Evolutionary conservation across 1,284 basidiomycete species (phyloP), one percentile per base, ranked within the genome.

Genomic region (Fistulinella cinereoalba): DNA sequence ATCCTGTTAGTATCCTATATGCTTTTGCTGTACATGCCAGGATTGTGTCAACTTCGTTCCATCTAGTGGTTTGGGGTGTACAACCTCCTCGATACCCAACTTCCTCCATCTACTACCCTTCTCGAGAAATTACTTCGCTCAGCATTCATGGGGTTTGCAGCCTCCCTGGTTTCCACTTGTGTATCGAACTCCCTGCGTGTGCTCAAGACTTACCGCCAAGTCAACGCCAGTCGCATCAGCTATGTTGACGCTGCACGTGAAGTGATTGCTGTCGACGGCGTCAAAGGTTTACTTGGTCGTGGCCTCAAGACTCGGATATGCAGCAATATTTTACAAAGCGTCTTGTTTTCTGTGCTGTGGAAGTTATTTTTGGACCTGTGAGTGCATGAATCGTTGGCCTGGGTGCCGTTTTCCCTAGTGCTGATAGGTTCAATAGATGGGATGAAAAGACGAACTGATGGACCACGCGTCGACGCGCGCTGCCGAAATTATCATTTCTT

Each of bases 151-250:
- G 92, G 92, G 1, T 95, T 95, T 63, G 74, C 70, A 32, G 88
- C 92, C 1, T 91, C 88, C 3, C 72, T 93, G 42, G 73, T 84
- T 4, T 92, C 88, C 10, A 92, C 95, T 61, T 86, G 83, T 1
- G 62, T 88, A 37, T 90, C 86, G 43, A 95, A 96, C 70, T 91
- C 85, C 6, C 71, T 96, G 2, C 80, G 90, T n/a, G 92, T 96
- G 4, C 71, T 96, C 58, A 96, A 95, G 75, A 95, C 92, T 0
- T 95, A 94, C 68, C 74, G 92, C 15, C 92, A 96, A 65, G 89
- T 92, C 15, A 83, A 92, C 62, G 83, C 85, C 50, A 81, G 80
- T 3, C 76, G 81, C 27, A 83, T 95, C 13, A 80, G 84, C 3
- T 96, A 95, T 62, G 38, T 71, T 5, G 78, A 81, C 44, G 84